Conservation (phyloP, 495 filamentous ascomycete species). For the Xylaria grammica region DNA sequence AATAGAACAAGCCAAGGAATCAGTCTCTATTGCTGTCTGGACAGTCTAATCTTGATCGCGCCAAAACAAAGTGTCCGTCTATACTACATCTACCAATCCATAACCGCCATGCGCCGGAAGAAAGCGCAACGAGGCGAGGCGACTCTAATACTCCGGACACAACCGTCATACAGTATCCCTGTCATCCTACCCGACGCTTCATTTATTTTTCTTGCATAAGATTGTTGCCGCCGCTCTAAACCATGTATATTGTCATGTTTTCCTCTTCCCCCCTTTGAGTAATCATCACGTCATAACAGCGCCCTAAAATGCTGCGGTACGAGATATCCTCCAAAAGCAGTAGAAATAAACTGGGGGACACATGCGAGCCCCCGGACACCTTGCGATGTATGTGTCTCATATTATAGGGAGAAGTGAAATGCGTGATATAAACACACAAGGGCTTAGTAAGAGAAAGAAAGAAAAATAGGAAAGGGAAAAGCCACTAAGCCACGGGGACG, state of each 20-base stretch:
- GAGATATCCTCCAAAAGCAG: slow-evolving; percentile 4
- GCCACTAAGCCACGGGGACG: not conserved
- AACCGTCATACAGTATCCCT: not conserved
- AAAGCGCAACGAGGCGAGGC: slow-evolving; percentile 8
- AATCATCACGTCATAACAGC: slow-evolving; percentile 9
- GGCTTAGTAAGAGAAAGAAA: not conserved
- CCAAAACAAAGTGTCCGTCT: slow-evolving; percentile 13
- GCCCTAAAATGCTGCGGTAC: slow-evolving; percentile 3
- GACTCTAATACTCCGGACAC: not conserved
- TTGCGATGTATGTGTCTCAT: not conserved
- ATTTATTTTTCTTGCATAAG: slow-evolving; percentile 8
- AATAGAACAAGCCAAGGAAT: slow-evolving; percentile 14
- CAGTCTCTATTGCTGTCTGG: slow-evolving; percentile 11
- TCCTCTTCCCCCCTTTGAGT: not conserved
- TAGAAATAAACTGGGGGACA: not conserved
- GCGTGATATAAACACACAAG: not conserved
- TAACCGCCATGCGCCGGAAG: slow-evolving; percentile 15
- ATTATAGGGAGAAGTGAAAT: not conserved
- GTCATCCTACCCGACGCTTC: not conserved
- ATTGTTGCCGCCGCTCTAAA: slow-evolving; percentile 15
- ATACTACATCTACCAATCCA: slow-evolving; percentile 16
- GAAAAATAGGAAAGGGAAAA: not conserved
- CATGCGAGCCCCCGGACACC: slow-evolving; percentile 5
- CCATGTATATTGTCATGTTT: slow-evolving; percentile 16
- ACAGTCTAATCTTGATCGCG: slow-evolving; percentile 15